Percentiles rank a stretch among this genome's conserved stretches.
These are phyloP conservation scores for Mycena metata DNA, from an alignment of 768 basidiomycete species.

Conservation along the genomic window DNA sequence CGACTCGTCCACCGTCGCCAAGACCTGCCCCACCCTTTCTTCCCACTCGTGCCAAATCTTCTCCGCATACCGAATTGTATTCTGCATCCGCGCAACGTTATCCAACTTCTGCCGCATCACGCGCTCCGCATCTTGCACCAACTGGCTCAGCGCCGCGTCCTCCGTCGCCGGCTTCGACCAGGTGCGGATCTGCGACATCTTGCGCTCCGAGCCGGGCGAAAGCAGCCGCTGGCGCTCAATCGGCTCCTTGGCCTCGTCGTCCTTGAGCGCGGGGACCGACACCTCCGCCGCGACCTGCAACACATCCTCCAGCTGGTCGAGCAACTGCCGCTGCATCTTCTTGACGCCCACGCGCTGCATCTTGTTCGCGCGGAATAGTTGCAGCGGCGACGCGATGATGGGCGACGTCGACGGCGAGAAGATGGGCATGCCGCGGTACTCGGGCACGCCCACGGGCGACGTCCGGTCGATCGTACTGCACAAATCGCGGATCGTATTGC, in stretches of 20 bases:
- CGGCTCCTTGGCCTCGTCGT: conserved; percentile 91
- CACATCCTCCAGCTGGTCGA: conserved; percentile 91
- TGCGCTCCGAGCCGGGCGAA: conserved; percentile 90
- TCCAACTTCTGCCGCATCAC: conserved; percentile 95
- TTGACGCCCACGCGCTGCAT: conserved; percentile 86
- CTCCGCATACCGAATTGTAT: conserved; percentile 96
- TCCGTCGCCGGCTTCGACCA: conserved; percentile 91
- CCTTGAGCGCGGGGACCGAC: conserved; percentile 88
- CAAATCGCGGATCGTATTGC: conserved; percentile 88
- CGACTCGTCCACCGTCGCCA: conserved; percentile 68
- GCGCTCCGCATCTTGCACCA: conserved; percentile 90
- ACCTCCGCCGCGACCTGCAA: conserved; percentile 85
- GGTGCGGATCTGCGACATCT: conserved; percentile 83
- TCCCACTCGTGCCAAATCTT: conserved; percentile 99
- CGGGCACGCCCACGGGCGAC: conserved; percentile 75
- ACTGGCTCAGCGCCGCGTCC: conserved; percentile 85
- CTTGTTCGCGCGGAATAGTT: conserved; percentile 81
- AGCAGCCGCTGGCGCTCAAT: conserved; percentile 93
- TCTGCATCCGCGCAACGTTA: conserved; percentile 95
- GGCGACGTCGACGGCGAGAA: conserved; percentile 82
- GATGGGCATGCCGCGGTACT: conserved; percentile 91
- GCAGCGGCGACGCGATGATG: conserved; percentile 79
- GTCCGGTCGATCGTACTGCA: conserved; percentile 77
- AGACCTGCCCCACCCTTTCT: conserved; percentile 80
- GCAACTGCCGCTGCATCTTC: conserved; percentile 82